phyloP scores from a whole-genome alignment of 2,329 filamentous ascomycete species.

The Verticillium longisporum region DNA sequence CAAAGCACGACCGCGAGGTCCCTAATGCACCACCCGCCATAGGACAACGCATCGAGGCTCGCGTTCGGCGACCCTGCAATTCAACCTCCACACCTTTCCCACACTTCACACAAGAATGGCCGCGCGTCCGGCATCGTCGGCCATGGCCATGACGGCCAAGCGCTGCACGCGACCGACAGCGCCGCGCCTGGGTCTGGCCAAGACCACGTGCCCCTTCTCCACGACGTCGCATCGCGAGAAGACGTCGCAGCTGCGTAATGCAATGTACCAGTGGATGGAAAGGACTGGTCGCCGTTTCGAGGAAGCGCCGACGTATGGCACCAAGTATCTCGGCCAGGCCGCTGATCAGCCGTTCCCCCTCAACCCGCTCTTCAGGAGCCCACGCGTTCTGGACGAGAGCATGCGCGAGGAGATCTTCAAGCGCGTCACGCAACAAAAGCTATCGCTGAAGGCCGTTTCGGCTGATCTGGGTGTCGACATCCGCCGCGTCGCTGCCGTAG shows the following conservation, averaged over 20 bases:
- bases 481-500: conserved; percentile 76
- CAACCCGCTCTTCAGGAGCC: conserved; percentile 64
- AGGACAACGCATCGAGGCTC: neutral
- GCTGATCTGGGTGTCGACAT: conserved; percentile 74
- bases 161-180: conserved; percentile 5
- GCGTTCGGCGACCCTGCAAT: neutral
- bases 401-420: conserved; percentile 68
- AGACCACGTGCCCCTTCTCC: conserved; percentile 24
- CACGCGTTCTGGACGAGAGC: conserved; percentile 66
- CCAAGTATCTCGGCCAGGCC: conserved; percentile 30
- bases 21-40: neutral
- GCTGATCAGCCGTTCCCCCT: conserved; percentile 61
- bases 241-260: conserved; percentile 26
- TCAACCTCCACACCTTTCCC: neutral
- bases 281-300: conserved; percentile 9
- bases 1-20: neutral
- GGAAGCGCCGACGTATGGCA: conserved; percentile 9
- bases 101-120: neutral
- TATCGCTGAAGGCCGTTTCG: conserved; percentile 69
- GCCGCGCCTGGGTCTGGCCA: neutral
- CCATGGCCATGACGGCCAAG: conserved; percentile 5
- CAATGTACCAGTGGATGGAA: conserved; percentile 30
- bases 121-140: conserved; percentile 5
- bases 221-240: conserved; percentile 30
- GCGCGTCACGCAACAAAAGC: conserved; percentile 56